Conservation (phyloP, 129 eudicot species). For the Deinandra increscens region DNA sequence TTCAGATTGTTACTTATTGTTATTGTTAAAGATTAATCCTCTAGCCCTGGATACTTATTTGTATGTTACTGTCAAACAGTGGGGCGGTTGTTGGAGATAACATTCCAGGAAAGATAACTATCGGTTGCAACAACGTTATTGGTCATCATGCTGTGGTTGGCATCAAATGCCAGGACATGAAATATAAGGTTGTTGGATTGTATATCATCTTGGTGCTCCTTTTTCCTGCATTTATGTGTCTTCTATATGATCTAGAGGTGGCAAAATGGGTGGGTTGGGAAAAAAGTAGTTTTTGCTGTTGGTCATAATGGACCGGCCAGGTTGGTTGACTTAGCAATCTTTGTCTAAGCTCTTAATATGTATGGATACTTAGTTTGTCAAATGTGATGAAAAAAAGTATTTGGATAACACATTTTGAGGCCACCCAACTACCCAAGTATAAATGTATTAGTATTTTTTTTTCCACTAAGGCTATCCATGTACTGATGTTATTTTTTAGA, state of each 20-base stretch:
- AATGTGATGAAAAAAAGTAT: neutral
- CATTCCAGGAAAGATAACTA: slow-evolving; percentile 72
- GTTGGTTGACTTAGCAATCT: neutral
- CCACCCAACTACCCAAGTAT: neutral
- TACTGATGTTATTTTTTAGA: neutral
- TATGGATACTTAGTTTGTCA: neutral
- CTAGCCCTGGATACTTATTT: slow-evolving; percentile 11
- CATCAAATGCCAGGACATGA: slow-evolving; percentile 86
- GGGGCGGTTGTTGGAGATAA: slow-evolving; percentile 96
- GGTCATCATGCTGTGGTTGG: slow-evolving; percentile 97
- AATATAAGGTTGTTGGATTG: slow-evolving; percentile 58
- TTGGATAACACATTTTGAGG: neutral
- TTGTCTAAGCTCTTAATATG: neutral
- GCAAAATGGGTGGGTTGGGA: neutral
- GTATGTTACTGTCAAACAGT: slow-evolving; percentile 36
- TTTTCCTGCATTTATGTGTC: neutral
- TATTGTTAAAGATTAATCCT: slow-evolving; percentile 11
- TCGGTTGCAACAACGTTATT: slow-evolving; percentile 77
- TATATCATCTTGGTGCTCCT: neutral
- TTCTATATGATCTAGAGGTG: neutral
- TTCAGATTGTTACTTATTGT: slow-evolving; percentile 12
- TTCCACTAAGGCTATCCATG: neutral
- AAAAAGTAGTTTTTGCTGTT: neutral
- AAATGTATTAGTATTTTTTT: neutral
- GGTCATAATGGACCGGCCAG: neutral